phyloP scores from a whole-genome alignment of 2,329 filamentous ascomycete species.

The Phialocephala subalpina region DNA sequence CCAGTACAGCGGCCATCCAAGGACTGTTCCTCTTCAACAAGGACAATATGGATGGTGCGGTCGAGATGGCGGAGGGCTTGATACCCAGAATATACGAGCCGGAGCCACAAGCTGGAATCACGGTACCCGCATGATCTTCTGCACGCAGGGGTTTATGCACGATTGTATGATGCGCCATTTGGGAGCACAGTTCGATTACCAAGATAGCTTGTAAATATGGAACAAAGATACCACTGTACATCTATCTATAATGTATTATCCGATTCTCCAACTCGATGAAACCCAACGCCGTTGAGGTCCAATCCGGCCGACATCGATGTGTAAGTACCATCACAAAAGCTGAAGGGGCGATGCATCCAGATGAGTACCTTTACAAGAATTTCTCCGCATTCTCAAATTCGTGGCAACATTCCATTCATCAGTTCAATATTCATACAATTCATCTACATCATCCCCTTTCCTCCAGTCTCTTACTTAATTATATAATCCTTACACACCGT shows the following conservation, averaged over 20 bases:
- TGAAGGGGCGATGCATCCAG: too few species aligned
- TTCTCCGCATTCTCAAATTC: too few species aligned
- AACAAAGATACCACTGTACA: background rate
- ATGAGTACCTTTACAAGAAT: too few species aligned
- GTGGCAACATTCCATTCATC: background rate
- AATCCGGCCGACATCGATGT: too few species aligned
- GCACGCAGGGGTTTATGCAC: background rate
- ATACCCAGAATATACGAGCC: constrained; percentile 65
- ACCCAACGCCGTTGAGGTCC: too few species aligned
- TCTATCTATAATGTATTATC: background rate
- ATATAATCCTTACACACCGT: too few species aligned
- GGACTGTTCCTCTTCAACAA: constrained; percentile 97
- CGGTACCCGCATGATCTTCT: constrained; percentile 20
- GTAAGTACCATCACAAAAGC: too few species aligned
- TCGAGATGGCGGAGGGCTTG: constrained; percentile 77
- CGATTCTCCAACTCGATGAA: too few species aligned
- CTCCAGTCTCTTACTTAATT: too few species aligned
- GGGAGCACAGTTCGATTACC: background rate
- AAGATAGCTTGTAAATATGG: background rate
- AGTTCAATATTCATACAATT: background rate
- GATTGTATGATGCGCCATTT: background rate
- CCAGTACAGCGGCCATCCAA: constrained; percentile 92
- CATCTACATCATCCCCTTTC: background rate
- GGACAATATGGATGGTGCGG: constrained; percentile 85
- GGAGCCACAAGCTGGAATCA: constrained; percentile 29